A percentile compares a stretch with the other conserved stretches of the same genome.
phyloP scores from a whole-genome alignment of 495 filamentous ascomycete species.

The Hypoxylon fragiforme region DNA sequence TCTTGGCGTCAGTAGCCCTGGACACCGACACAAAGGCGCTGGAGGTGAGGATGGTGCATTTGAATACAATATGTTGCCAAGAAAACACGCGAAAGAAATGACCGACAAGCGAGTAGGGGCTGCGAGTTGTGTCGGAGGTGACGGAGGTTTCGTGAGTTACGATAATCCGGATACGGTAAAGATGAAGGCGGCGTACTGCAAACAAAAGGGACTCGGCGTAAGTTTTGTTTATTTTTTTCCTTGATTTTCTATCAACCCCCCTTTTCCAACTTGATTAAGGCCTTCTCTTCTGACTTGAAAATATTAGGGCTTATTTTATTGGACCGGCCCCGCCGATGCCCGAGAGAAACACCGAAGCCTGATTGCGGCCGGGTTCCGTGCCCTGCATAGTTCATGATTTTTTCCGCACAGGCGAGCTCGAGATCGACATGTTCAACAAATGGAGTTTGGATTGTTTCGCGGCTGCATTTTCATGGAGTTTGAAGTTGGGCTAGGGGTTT shows the following conservation, averaged over 20 bases:
- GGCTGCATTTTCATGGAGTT: slow-evolving; percentile 27
- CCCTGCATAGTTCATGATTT: slow-evolving; percentile 60
- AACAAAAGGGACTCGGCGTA: slow-evolving; percentile 70
- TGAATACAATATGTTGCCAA: slow-evolving; percentile 77
- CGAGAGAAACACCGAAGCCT: slow-evolving; percentile 67
- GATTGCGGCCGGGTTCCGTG: slow-evolving; percentile 73
- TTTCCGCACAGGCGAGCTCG: neutral
- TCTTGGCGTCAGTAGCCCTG: slow-evolving; percentile 63
- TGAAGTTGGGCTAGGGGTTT: neutral
- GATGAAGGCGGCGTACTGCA: slow-evolving; percentile 82
- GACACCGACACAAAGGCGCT: slow-evolving; percentile 62
- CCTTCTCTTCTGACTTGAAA: slow-evolving; percentile 12
- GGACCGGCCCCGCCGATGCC: slow-evolving; percentile 82
- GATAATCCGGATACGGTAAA: slow-evolving; percentile 84
- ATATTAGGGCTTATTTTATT: slow-evolving; percentile 78
- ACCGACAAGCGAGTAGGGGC: slow-evolving; percentile 68
- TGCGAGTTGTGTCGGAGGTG: slow-evolving; percentile 76
- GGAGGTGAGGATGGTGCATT: slow-evolving; percentile 82
- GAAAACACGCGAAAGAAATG: slow-evolving; percentile 68
- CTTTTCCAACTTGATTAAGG: neutral
- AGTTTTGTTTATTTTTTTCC: slow-evolving; percentile 27
- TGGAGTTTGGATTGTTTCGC: slow-evolving; percentile 10
- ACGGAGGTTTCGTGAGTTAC: slow-evolving; percentile 86
- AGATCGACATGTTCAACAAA: neutral
- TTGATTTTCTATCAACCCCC: neutral